Percentiles rank a stretch among this genome's conserved stretches.
Conservation (phyloP, 257 asterid genomes). For the Lithospermum erythrorhizon region DNA sequence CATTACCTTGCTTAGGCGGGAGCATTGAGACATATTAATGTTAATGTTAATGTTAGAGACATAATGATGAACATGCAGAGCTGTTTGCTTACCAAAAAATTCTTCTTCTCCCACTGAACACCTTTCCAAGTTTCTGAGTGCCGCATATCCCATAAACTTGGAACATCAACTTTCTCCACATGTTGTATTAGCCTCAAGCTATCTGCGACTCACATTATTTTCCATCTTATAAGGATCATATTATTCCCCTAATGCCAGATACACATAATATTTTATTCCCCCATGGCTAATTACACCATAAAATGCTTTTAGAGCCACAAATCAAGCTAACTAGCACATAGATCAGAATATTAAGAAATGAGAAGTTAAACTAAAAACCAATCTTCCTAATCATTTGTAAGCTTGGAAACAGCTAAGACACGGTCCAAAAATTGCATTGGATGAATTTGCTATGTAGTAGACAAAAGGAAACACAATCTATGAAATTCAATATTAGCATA, state of each 20-base stretch:
- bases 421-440: background rate
- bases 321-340: background rate
- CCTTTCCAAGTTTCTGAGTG: slow-evolving; percentile 57
- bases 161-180: slow-evolving; percentile 65
- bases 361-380: background rate
- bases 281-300: background rate
- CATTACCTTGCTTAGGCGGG: too few species aligned
- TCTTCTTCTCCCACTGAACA: slow-evolving; percentile 62
- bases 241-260: background rate
- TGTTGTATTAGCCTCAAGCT: slow-evolving; percentile 78
- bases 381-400: background rate
- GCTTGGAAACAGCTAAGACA: background rate
- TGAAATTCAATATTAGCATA: background rate
- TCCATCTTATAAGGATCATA: background rate
- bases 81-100: slow-evolving; percentile 42
- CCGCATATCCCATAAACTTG: slow-evolving; percentile 47
- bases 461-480: too few species aligned
- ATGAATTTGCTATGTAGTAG: background rate
- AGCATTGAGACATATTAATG: too few species aligned
- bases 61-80: background rate
- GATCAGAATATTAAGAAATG: background rate
- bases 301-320: background rate
- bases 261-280: background rate
- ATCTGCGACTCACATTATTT: slow-evolving; percentile 24
- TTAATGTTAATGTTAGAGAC: too few species aligned